Evolutionary conservation across 179 eudicot species (phyloP), one percentile per base, ranked within the genome.

Genomic region (Beta lomatogona): DNA sequence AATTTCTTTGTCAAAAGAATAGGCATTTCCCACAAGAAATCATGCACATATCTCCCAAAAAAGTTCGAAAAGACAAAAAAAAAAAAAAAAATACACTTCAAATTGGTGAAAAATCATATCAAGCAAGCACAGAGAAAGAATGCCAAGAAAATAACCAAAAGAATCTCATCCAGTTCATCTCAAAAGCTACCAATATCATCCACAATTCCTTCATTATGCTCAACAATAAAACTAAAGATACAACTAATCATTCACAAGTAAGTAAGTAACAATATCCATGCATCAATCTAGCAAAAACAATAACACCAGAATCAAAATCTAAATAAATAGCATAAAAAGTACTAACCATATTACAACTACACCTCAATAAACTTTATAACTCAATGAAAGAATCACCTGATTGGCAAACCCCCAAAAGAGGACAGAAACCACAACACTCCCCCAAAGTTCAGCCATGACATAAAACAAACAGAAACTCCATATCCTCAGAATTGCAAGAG

Each of bases 371-470:
- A 36, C 41, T 36, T 25, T 9, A 15, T 57, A 53, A 36, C 48
- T 9, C 41, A 21, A 28, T 21, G 22, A 79, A 54, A 79, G 21
- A 28, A 28, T 81, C 77, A 96, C 99, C 99, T 96, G 99, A 91
- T 96, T 96, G 73, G 98, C 99, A 85, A 96, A 93, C 2, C 99
- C 99, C 99, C 99, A 96, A 80, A 96, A 94, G 84, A 96, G 93
- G 71, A 96, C 99, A 14, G 99, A 96, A 79, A 96, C 78, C 41
- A 96, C 98, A 36, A 96, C 99, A 87, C 99, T 96, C 1, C 99
- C 99, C 99, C 99, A 96, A 77, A 96, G 95, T 89, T 96, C 99
- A 88, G 99, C 99, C 99, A 96, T 96, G 80, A 96, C 99, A 94
- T 96, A 96, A 82, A 96, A 96, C 93, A 96, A 87, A 87, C 99